These are phyloP conservation scores for Ustilago cynodontis DNA, from an alignment of 1,284 basidiomycete genomes.

Conservation along the genomic window DNA sequence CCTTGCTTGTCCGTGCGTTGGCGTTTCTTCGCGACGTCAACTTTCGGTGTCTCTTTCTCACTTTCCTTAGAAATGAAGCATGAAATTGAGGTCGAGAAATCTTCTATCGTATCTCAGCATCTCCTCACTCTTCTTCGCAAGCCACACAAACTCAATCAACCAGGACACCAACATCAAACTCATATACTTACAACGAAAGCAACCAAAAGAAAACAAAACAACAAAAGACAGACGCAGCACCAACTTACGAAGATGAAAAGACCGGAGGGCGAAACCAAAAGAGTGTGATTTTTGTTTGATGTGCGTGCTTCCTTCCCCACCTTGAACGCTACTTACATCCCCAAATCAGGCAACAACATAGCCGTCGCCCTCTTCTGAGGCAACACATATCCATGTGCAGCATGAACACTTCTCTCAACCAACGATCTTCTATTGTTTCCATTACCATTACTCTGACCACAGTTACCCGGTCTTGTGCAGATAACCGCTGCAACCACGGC, in stretches of 20 bases:
- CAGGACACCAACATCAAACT: background rate
- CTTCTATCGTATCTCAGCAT: background rate
- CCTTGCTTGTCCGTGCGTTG: background rate
- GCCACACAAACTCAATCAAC: background rate
- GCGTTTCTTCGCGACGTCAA: background rate
- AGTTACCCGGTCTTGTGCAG: conserved; percentile 41
- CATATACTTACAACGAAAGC: conserved; percentile 3
- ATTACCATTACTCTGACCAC: conserved; percentile 19
- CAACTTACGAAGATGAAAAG: conserved; percentile 3
- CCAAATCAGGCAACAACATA: conserved; percentile 33
- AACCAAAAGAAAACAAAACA: background rate
- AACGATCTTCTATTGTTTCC: conserved; percentile 22
- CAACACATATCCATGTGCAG: conserved; percentile 21
- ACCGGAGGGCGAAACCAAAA: conserved; percentile 7
- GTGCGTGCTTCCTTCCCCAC: background rate
- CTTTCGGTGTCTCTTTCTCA: background rate
- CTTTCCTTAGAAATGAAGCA: background rate
- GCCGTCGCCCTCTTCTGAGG: conserved; percentile 25
- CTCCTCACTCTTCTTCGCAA: background rate
- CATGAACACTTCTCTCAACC: conserved; percentile 20
- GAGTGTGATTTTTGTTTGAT: conserved; percentile 5
- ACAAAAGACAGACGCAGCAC: background rate
- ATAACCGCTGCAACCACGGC: conserved; percentile 57
- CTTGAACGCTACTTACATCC: conserved; percentile 16
- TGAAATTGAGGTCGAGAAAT: background rate